Evolutionary conservation across 2,329 filamentous ascomycete species (phyloP), one percentile per base, ranked within the genome.

Genomic region (Xylariales sp.): DNA sequence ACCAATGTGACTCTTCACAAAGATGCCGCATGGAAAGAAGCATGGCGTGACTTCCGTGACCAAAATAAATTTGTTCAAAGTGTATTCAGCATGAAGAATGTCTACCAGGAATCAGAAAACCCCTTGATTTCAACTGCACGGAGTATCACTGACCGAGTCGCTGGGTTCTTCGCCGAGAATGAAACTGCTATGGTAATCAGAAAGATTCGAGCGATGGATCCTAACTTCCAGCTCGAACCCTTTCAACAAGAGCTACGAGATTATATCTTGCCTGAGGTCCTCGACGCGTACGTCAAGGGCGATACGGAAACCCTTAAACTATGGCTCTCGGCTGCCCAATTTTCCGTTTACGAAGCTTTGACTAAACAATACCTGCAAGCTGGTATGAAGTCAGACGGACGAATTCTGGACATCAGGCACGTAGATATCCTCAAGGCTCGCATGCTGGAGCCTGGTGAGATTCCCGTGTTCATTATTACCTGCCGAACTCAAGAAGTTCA

Each of bases 181-280:
- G 96, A 99, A 83, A 97, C 94, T 0, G 96, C 96, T 36, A 91
- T 91, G 87, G 96, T 99, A 43, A 97, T 98, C 83, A 98, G 97
- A 84, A 97, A 95, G 81, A 97, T 99, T 86, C 91, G 95, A 54
- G 89, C 94, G 75, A 97, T 98, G 89, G 96, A 99, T 75, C 95
- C 96, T 5, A 87, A 86, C 72, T 99, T 99, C 86, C 93, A 97
- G 79, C 88, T 97, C 74, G 96, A 99, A 81, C 92, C 94, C 0
- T 99, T 98, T 85, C 83, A 98, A 59, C 91, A 93, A 72, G 96
- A 99, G 76, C 92, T 99, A 82, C 92, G 96, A 79, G 95, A 98
- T 82, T 99, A 98, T 81, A 98, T 99, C 63, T 87, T 99, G 0
- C 96, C 96, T 7, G 96, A 99, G 82, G 96, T 98, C 2, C 87